Evolutionary conservation across 345 rosid species (phyloP).

Genomic region (Arabis hirsuta): DNA sequence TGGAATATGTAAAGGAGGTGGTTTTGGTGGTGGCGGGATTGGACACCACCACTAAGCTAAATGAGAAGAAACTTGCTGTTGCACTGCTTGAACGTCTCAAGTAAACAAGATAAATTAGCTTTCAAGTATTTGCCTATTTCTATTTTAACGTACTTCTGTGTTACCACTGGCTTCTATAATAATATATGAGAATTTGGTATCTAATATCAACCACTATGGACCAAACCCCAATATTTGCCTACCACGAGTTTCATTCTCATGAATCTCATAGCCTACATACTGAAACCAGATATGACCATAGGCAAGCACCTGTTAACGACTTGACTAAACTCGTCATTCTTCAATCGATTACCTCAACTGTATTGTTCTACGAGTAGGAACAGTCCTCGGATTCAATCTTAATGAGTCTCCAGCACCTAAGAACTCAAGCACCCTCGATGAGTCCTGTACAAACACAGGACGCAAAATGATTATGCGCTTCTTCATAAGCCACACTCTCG

Average conservation of each 20-base stretch:
- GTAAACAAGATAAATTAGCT: slow-evolving; percentile 10
- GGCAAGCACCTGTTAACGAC: slow-evolving; percentile 8
- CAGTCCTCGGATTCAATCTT: not conserved
- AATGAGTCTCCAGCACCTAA: slow-evolving; percentile 16
- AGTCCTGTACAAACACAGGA: slow-evolving; percentile 61
- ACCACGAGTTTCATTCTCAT: slow-evolving; percentile 6
- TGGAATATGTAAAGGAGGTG: not conserved
- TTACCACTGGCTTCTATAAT: no score
- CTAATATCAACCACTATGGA: no score
- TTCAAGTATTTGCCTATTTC: not conserved
- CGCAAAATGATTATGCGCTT: slow-evolving; percentile 63
- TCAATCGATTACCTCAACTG: slow-evolving; percentile 21
- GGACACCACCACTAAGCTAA: slow-evolving; percentile 3
- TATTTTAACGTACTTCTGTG: not conserved
- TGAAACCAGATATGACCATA: not conserved
- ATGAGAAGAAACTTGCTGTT: not conserved
- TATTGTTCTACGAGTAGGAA: slow-evolving; percentile 1
- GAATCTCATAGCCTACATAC: not conserved
- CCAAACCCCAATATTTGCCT: not conserved
- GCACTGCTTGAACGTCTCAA: not conserved
- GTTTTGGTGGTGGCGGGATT: slow-evolving; percentile 9
- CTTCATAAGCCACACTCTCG: slow-evolving; percentile 14
- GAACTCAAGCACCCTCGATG: slow-evolving; percentile 21
- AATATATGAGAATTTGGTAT: no score
- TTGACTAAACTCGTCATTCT: slow-evolving; percentile 9